Percentiles rank a stretch among this genome's conserved stretches.
These are phyloP conservation scores for Candida sakaeoensis DNA, from an alignment of 805 yeast species.

Conservation along the genomic window DNA sequence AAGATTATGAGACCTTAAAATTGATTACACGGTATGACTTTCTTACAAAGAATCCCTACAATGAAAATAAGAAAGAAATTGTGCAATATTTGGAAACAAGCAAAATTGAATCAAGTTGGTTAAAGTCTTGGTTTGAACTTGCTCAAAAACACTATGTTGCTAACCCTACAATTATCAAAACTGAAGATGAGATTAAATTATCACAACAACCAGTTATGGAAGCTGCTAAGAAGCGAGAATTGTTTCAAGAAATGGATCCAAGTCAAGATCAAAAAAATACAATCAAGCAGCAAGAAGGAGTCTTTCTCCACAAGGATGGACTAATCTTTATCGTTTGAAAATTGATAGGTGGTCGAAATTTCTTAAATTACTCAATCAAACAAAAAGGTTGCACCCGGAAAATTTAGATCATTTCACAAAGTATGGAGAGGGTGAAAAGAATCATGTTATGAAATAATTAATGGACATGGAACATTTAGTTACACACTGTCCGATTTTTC, in stretches of 20 bases:
- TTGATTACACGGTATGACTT: slow-evolving; percentile 3
- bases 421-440: background rate
- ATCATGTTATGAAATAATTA: background rate
- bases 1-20: background rate
- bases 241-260: background rate
- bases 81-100: background rate
- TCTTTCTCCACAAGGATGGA: background rate
- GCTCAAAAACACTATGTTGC: background rate
- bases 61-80: background rate
- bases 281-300: background rate
- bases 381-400: too few species aligned
- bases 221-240: too few species aligned
- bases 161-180: background rate
- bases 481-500: background rate
- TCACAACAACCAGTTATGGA: background rate
- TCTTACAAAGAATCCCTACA: background rate
- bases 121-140: background rate
- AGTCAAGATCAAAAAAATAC: background rate
- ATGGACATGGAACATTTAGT: too few species aligned
- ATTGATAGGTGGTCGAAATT: background rate
- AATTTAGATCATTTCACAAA: background rate
- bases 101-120: background rate
- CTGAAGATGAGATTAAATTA: background rate
- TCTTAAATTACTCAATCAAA: too few species aligned
- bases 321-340: background rate